Base-by-base conservation (phyloP, 768 basidiomycete species). In the Suillus weaverae region DNA sequence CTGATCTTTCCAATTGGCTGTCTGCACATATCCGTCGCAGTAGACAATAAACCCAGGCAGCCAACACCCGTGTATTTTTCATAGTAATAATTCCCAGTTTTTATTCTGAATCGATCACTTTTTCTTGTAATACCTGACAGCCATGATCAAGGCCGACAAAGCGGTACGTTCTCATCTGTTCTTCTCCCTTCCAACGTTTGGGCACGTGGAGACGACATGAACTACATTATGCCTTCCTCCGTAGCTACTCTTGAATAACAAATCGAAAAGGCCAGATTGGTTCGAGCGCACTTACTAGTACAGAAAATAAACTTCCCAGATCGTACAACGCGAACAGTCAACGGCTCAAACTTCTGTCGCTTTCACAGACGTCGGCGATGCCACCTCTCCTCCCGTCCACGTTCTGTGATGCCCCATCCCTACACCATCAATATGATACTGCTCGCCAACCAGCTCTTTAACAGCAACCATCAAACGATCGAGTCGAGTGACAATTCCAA, bases 361-460 rank as follows among this genome's bases (percentile, higher is more conserved):
- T 3, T 32, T 46, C 20, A 74, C 18, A n/a, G 73, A 72, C 38
- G 76, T 73, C 63, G 77, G 76, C 30, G 77, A 72, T 22, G 71
- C 70, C 70, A 77, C 66, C 32, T 78, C 78, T 35, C 73, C 78
- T 35, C 73, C 75, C 0, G 33, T 62, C 62, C 51, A 64, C 60
- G 70, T 70, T 61, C 60, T 67, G 64, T 63, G 63, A 55, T 67
- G 22, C 22, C 68, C 72, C 62, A 62, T 67, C 41, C 84, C 88
- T 18, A 91, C 75, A 0, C 90, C 90, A 64, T 88, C 84, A n/a
- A 94, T 90, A 71, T 94, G 90, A 72, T 90, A 93, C 68, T 91
- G 89, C 73, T 95, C 93, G 2, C 93, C 93, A 1, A 95, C 91
- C 53, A 95, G 79, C 74, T 94, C 91, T 73, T 95, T 95, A 18